Evolutionary conservation across 169 alveolate species (phyloP), one percentile per base, ranked within the genome.

Genomic region (Sarcocystis neurona): DNA sequence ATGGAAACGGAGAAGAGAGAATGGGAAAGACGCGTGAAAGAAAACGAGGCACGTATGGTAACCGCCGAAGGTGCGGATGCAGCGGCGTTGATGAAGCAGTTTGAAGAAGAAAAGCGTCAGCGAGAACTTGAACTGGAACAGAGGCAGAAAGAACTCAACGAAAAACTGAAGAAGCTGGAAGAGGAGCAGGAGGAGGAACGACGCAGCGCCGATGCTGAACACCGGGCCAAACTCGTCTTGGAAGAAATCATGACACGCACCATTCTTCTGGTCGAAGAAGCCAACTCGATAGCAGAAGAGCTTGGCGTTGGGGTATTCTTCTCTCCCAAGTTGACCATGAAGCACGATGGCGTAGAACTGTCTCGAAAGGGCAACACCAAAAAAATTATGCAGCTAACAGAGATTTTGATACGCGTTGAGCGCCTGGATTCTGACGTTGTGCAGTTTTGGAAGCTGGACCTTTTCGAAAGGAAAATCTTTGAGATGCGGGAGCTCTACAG

Each of bases 31-130:
- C 53, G 47, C 37, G 48, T 78, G 46, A 77, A 79, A 75, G 88
- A 87, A 30, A 87, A 87, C 15, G 84, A 87, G 46, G 88, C 91
- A n/a, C 74, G 53, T 4, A 85, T 75, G 72, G 70, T 78, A 34
- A 77, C 91, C 2, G 82, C 84, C 46, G 92, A 88, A 58, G 91
- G 82, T 46, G 79, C 88, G 63, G 90, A 74, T 37, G 90, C 90
- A 34, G 70, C 48, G 48, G 84, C 34, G 72, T 74, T 78, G 10
- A 82, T 85, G 70, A 78, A 82, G 85, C 66, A 53, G 72, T 48
- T 85, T 47, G 90, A 66, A 3, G 93, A 88, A 2, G 93, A 84
- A 46, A 60, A 84, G 34, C 77, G 77, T 41, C 82, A 79, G 8
- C 68, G 39, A 60, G 79, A 85, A 75, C 85, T 84, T 79, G 91